Evolutionary conservation across 139 green algal genomes (phyloP).

Genomic region (Eudorina sp.): DNA sequence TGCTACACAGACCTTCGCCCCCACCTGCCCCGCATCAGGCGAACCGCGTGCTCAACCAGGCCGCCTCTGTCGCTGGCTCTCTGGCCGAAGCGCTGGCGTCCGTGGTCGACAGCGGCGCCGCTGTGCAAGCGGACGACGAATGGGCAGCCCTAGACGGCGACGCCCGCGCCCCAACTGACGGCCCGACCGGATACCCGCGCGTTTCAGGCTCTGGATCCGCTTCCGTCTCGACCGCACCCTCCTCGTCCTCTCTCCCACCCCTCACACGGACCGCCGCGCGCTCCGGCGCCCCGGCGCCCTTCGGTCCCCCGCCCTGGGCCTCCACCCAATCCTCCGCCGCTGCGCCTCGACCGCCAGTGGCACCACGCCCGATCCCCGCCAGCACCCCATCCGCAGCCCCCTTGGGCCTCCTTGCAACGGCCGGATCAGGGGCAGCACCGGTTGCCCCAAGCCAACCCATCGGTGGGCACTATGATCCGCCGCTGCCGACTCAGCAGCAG

Average conservation of each 20-base stretch:
- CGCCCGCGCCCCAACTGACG: background rate
- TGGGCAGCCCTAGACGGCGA: background rate
- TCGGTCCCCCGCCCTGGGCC: background rate
- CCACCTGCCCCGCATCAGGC: no score
- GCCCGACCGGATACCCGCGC: no score
- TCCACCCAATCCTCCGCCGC: no score
- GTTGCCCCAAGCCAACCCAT: no score
- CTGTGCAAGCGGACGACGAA: background rate
- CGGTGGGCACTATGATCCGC: background rate
- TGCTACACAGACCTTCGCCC: no score
- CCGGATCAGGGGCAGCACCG: no score
- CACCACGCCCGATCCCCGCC: background rate
- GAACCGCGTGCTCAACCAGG: background rate
- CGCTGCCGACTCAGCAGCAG: background rate
- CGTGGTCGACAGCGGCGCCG: background rate
- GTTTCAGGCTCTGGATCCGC: no score
- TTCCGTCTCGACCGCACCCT: no score
- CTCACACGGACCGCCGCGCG: background rate
- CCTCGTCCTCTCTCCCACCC: no score
- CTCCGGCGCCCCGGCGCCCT: background rate
- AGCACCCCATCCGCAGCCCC: background rate
- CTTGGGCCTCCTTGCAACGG: background rate
- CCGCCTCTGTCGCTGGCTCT: background rate
- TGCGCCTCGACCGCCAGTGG: background rate
- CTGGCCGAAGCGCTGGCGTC: background rate